phyloP scores from a whole-genome alignment of 139 green algal species.

The Micractinium conductrix region DNA sequence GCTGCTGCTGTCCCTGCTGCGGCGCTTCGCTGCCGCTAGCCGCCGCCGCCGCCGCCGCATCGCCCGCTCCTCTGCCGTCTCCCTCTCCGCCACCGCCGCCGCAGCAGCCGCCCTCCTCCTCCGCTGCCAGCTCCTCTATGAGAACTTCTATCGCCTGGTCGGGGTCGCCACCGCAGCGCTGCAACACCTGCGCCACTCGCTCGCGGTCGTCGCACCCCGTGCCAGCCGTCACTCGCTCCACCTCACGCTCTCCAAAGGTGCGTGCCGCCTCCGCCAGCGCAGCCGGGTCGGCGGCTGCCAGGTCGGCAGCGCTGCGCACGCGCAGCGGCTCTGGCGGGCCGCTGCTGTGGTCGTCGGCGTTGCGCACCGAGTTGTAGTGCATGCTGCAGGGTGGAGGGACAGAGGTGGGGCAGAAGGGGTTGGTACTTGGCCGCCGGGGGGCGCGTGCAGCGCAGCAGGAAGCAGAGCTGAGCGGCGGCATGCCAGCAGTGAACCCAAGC shows the following conservation, averaged over 20 bases:
- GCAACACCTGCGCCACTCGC: conserved; percentile 37
- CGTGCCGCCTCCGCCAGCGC: background rate
- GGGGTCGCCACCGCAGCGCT: conserved; percentile 40
- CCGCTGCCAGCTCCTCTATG: conserved; percentile 48
- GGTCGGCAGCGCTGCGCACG: background rate
- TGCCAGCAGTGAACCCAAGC: background rate
- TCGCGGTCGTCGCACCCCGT: conserved; percentile 46
- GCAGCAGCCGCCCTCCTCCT: background rate
- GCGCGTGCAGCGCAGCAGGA: background rate
- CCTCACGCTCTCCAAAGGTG: conserved; percentile 30
- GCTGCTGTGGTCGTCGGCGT: conserved; percentile 43
- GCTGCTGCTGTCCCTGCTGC: background rate
- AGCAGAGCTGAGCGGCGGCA: background rate
- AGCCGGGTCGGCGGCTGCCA: background rate
- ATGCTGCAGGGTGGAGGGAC: background rate
- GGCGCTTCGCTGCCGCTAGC: background rate
- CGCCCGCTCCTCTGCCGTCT: background rate
- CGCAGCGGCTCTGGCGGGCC: conserved; percentile 36
- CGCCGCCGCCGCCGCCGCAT: background rate
- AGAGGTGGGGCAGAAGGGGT: background rate
- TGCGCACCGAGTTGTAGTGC: conserved; percentile 76
- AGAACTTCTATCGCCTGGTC: conserved; percentile 65
- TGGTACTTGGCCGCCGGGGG: too few relatives aligned
- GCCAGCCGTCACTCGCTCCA: conserved; percentile 31
- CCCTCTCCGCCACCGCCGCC: background rate